These are phyloP conservation scores for Anthracocystis panici-leucophaei DNA, from an alignment of 1,284 basidiomycete genomes.

Conservation along the genomic window DNA sequence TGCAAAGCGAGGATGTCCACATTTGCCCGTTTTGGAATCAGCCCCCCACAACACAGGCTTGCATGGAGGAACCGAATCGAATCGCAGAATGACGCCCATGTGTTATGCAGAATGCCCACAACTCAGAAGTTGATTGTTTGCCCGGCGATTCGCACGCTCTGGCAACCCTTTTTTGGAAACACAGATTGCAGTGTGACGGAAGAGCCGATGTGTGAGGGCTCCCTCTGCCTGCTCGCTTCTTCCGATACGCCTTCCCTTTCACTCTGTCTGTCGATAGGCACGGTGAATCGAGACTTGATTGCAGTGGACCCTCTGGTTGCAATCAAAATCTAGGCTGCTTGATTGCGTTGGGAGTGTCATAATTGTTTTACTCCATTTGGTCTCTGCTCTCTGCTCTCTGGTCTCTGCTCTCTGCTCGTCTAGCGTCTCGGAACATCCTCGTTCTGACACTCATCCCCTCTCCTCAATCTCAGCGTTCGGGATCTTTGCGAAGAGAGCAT, in stretches of 20 bases:
- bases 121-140: no score
- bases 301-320: conserved; percentile 3
- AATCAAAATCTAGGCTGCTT: background rate
- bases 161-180: no score
- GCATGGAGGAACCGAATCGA: conserved; percentile 1
- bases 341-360: background rate
- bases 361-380: background rate
- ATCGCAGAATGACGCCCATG: background rate
- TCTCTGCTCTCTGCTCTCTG: background rate
- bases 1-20: background rate
- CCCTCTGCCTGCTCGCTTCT: background rate
- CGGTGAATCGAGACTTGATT: conserved; percentile 4
- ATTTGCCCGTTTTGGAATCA: conserved; percentile 1
- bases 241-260: background rate
- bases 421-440: background rate
- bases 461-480: background rate
- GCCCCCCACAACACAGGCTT: background rate
- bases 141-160: no score
- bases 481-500: no score
- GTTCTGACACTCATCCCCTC: background rate
- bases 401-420: conserved; percentile 1
- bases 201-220: conserved; percentile 3
- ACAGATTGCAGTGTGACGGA: conserved; percentile 10
- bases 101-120: no score
- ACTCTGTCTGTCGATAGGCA: conserved; percentile 7